A percentile compares a stretch with the other conserved stretches of the same genome.
Conservation (phyloP, 805 yeast species). For the Kazachstania psychrophila region DNA sequence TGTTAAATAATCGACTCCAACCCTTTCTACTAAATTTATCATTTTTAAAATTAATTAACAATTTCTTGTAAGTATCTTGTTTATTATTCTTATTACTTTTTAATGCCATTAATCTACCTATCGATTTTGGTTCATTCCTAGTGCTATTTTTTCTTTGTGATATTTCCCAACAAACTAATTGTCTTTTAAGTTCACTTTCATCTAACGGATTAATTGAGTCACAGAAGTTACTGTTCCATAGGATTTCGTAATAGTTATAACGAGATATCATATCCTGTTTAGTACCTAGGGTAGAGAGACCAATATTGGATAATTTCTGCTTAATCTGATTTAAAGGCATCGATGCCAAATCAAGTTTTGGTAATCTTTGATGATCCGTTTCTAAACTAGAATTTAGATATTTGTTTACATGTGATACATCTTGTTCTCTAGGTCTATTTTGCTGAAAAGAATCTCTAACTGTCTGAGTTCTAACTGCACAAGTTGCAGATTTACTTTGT, state of each 20-base stretch:
- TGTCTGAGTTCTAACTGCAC: not conserved
- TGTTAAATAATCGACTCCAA: constrained; percentile 35
- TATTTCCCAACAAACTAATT: constrained; percentile 60
- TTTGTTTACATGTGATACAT: constrained; percentile 12
- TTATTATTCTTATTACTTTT: constrained; percentile 35
- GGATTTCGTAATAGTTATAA: constrained; percentile 63
- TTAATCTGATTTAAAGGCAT: constrained; percentile 52
- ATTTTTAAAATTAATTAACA: constrained; percentile 31
- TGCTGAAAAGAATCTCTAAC: not conserved
- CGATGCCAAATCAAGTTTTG: constrained; percentile 57
- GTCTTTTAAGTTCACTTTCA: constrained; percentile 44
- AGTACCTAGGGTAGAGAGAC: constrained; percentile 55
- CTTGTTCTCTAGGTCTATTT: not conserved
- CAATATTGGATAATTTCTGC: constrained; percentile 44
- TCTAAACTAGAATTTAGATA: constrained; percentile 34
- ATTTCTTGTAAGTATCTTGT: constrained; percentile 18
- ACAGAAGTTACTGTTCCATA: constrained; percentile 67
- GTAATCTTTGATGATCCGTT: constrained; percentile 33
- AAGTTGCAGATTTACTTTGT: too few species aligned
- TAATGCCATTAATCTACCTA: constrained; percentile 10
- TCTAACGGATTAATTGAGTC: constrained; percentile 61
- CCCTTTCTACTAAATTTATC: constrained; percentile 38
- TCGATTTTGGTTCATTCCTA: constrained; percentile 12
- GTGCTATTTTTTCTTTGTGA: constrained; percentile 16
- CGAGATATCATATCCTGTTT: constrained; percentile 56